These are phyloP conservation scores for Lepraria neglecta DNA, from an alignment of 495 filamentous ascomycete genomes.

Conservation along the genomic window DNA sequence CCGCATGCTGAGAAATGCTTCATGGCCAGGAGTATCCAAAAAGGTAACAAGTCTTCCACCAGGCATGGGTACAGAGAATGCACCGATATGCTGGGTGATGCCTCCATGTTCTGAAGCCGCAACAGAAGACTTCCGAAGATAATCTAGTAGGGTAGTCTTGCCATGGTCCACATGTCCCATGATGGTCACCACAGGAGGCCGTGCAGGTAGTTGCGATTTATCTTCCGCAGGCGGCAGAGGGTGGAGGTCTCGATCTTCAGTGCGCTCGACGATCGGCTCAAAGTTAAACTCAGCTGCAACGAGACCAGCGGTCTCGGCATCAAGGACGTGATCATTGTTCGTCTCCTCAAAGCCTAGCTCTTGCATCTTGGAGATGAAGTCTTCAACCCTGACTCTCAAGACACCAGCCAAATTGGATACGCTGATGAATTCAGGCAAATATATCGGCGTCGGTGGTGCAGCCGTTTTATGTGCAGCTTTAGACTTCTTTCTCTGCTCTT, in stretches of 20 bases:
- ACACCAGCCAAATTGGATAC: slow-evolving; percentile 76
- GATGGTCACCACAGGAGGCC: slow-evolving; percentile 95
- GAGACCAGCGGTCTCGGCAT: slow-evolving; percentile 82
- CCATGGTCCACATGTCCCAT: slow-evolving; percentile 99
- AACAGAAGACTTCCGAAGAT: slow-evolving; percentile 85
- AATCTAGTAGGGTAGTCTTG: slow-evolving; percentile 95
- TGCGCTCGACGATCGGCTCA: slow-evolving; percentile 74
- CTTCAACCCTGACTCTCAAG: slow-evolving; percentile 61
- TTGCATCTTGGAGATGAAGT: slow-evolving; percentile 68
- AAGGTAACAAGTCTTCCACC: slow-evolving; percentile 88
- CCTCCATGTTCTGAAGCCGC: slow-evolving; percentile 89
- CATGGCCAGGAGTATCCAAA: slow-evolving; percentile 94
- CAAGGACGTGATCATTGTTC: slow-evolving; percentile 71
- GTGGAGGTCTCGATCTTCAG: slow-evolving; percentile 61
- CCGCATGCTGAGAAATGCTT: slow-evolving; percentile 92
- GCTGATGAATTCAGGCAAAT: slow-evolving; percentile 85
- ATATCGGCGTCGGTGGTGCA: slow-evolving; percentile 54
- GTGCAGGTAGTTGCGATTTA: slow-evolving; percentile 56
- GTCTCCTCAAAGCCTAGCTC: slow-evolving; percentile 81
- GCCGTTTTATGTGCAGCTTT: slow-evolving; percentile 37
- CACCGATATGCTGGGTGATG: slow-evolving; percentile 98
- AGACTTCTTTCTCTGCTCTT: slow-evolving; percentile 41
- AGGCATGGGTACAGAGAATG: slow-evolving; percentile 88
- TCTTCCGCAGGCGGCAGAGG: slow-evolving; percentile 65
- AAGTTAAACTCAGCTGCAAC: slow-evolving; percentile 91